Conservation (phyloP, 148 eudicot species). For the Selenicereus undatus region DNA sequence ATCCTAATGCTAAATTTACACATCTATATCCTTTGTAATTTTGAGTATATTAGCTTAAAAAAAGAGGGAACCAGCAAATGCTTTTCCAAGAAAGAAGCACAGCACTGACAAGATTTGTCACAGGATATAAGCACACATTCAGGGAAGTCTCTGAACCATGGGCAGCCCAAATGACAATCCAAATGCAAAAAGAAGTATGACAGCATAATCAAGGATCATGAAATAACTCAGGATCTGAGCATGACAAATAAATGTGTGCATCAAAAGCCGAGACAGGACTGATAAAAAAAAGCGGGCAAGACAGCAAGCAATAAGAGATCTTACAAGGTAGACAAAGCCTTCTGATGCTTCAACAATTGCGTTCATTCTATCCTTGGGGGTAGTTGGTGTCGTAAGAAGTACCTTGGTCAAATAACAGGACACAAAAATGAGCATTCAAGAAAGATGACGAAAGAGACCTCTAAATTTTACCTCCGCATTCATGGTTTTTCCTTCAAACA, state of each 20-base stretch:
- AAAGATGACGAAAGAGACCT: neutral
- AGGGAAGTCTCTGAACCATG: neutral
- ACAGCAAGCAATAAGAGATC: slow-evolving; percentile 23
- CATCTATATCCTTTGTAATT: neutral
- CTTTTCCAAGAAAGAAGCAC: neutral
- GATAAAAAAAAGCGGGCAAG: neutral
- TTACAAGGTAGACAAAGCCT: slow-evolving; percentile 92
- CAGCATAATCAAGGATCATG: neutral
- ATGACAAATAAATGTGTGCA: neutral
- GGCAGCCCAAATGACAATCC: neutral
- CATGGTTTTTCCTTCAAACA: neutral
- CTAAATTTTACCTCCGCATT: neutral
- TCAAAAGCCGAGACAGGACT: neutral
- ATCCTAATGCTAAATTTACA: neutral
- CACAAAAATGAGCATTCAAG: neutral
- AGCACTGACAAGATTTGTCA: neutral
- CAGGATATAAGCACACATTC: neutral
- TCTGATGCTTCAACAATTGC: slow-evolving; percentile 84
- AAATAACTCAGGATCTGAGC: neutral
- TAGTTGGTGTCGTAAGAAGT: slow-evolving; percentile 87
- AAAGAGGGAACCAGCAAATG: neutral
- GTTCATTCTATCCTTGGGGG: slow-evolving; percentile 79
- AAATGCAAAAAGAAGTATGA: neutral
- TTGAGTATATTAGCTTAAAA: neutral
- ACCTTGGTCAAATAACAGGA: slow-evolving; percentile 45